These are phyloP conservation scores for Hortaea sp. DNA, from an alignment of 2,329 filamentous ascomycete species.

Conservation along the genomic window DNA sequence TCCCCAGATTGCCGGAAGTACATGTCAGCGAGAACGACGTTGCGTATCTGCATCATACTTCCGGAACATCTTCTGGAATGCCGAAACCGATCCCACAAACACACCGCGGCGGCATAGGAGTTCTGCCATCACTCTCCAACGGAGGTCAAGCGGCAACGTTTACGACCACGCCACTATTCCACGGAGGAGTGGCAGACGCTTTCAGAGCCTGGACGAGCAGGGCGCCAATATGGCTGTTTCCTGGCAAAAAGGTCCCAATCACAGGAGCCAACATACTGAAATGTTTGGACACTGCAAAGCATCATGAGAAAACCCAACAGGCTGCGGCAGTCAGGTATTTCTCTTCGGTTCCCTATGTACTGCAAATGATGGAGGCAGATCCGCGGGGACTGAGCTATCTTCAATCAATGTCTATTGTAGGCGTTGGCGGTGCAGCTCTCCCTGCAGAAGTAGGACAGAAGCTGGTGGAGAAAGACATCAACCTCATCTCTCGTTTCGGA, in stretches of 20 bases:
- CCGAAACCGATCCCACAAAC: constrained; percentile 54
- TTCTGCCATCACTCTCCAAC: constrained; percentile 39
- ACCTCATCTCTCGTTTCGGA: constrained; percentile 52
- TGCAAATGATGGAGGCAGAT: constrained; percentile 43
- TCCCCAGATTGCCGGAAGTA: background rate
- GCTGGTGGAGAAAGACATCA: constrained; percentile 42
- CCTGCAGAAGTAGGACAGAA: constrained; percentile 42
- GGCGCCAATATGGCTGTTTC: constrained; percentile 53
- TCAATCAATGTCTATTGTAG: constrained; percentile 48
- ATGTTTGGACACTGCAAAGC: constrained; percentile 34
- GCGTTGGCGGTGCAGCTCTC: constrained; percentile 53
- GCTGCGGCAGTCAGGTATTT: constrained; percentile 44
- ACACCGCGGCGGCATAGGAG: constrained; percentile 46
- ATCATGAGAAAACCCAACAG: constrained; percentile 5
- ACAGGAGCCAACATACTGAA: constrained; percentile 44
- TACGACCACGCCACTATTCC: constrained; percentile 56
- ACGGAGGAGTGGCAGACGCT: constrained; percentile 54
- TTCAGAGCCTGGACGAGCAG: constrained; percentile 53
- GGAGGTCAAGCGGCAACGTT: constrained; percentile 41
- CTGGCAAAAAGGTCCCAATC: constrained; percentile 45
- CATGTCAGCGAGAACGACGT: constrained; percentile 27
- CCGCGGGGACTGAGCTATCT: constrained; percentile 34
- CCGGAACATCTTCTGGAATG: constrained; percentile 53
- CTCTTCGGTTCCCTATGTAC: constrained; percentile 50
- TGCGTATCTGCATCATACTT: constrained; percentile 54